Conservation (phyloP, 2,329 filamentous ascomycete species). For the Phialemonium atrogriseum region DNA sequence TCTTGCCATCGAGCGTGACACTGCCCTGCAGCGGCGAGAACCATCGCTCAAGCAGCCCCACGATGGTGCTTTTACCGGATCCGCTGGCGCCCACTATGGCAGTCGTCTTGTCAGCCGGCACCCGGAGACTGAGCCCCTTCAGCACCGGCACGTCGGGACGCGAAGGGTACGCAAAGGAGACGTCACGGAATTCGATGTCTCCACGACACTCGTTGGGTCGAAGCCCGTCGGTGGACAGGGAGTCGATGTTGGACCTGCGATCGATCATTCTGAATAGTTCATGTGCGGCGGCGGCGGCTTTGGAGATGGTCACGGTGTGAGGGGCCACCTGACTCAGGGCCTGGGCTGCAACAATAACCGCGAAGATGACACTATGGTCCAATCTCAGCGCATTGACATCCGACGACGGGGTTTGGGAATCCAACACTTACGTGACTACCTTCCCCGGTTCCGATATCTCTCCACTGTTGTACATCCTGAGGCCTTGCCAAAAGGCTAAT, state of each 20-base stretch:
- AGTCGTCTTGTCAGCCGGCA: constrained; percentile 35
- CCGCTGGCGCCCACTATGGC: constrained; percentile 51
- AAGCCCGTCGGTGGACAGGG: constrained; percentile 28
- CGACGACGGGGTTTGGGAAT: too few relatives aligned
- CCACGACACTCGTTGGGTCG: constrained; percentile 23
- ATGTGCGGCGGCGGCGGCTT: constrained; percentile 35
- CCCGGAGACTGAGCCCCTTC: constrained; percentile 23
- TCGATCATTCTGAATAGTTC: constrained; percentile 41
- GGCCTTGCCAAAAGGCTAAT: constrained; percentile 43
- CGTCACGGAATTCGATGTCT: constrained; percentile 32
- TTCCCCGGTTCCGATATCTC: constrained; percentile 36
- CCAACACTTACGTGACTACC: constrained; percentile 32
- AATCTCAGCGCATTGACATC: background rate
- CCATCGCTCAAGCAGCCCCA: constrained; percentile 51
- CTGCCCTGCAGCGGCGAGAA: constrained; percentile 21
- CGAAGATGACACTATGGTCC: constrained; percentile 34
- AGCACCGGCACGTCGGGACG: constrained; percentile 35
- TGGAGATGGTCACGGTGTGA: constrained; percentile 34
- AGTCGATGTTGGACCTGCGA: constrained; percentile 28
- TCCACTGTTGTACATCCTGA: constrained; percentile 34
- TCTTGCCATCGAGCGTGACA: constrained; percentile 19
- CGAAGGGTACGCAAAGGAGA: constrained; percentile 44
- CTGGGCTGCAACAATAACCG: constrained; percentile 36
- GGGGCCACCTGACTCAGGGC: constrained; percentile 38
- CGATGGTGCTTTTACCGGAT: constrained; percentile 25